A percentile compares a stretch with the other conserved stretches of the same genome.
Conservation (phyloP, 2,329 filamentous ascomycete species). For the Arthrobotrys conoides region DNA sequence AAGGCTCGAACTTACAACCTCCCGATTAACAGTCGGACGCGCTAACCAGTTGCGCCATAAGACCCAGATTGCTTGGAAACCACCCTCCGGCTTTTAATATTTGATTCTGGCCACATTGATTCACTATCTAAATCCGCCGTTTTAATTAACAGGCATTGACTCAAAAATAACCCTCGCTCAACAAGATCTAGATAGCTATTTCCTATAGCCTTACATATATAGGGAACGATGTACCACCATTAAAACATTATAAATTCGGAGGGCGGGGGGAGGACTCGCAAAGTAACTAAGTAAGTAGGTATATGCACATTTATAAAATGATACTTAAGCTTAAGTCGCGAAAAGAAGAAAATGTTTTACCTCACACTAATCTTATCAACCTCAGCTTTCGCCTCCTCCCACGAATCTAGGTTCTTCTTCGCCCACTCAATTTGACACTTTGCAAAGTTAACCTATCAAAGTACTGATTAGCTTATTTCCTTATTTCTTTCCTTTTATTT, state of each 20-base stretch:
- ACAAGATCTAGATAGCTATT: too few species aligned
- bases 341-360: conserved; percentile 51
- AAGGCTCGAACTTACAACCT: conserved; percentile 36
- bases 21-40: conserved; percentile 32
- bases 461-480: not conserved
- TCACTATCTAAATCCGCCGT: not conserved
- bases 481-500: too few species aligned
- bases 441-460: conserved; percentile 83
- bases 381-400: conserved; percentile 90
- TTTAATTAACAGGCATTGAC: too few species aligned
- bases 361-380: conserved; percentile 84
- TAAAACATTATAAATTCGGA: not conserved
- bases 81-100: not conserved
- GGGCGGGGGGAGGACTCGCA: not conserved
- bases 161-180: too few species aligned
- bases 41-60: conserved; percentile 33
- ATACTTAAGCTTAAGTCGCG: not conserved
- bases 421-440: conserved; percentile 96
- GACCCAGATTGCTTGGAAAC: conserved; percentile 23
- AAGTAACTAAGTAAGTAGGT: not conserved
- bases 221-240: too few species aligned
- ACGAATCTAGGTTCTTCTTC: conserved; percentile 88
- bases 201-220: too few species aligned
- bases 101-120: not conserved
- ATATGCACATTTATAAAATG: conserved; percentile 32